Conservation (phyloP, 352 stramenopile species). For the Globisporangium cederbergense region DNA sequence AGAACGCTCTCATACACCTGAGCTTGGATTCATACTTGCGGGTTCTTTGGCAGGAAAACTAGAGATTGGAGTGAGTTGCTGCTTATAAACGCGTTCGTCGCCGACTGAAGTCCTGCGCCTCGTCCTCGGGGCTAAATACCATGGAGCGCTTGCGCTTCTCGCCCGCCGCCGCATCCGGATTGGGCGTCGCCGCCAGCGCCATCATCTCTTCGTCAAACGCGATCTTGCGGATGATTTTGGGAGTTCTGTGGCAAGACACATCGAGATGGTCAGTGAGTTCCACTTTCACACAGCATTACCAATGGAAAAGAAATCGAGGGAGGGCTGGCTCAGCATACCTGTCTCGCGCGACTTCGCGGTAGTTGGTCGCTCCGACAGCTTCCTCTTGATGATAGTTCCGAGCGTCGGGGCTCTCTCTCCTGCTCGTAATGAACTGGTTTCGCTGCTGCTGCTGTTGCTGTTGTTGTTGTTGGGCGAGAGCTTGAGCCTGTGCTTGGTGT, state of each 20-base stretch:
- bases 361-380: slow-evolving; percentile 7
- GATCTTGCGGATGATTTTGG: slow-evolving; percentile 34
- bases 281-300: neutral
- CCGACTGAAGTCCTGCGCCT: slow-evolving; percentile 20
- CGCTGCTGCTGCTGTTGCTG: slow-evolving; percentile 7
- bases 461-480: neutral
- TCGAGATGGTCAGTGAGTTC: neutral
- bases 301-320: neutral
- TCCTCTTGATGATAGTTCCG: neutral
- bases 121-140: slow-evolving; percentile 31
- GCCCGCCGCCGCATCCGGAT: slow-evolving; percentile 1
- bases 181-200: slow-evolving; percentile 24
- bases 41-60: neutral
- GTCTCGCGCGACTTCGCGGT: slow-evolving; percentile 12
- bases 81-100: slow-evolving; percentile 8
- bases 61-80: neutral
- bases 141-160: slow-evolving; percentile 32
- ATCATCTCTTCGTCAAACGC: slow-evolving; percentile 47
- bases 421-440: slow-evolving; percentile 7
- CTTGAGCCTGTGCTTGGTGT: neutral
- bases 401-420: slow-evolving; percentile 1
- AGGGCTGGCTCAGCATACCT: neutral
- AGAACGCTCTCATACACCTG: neutral
- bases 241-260: slow-evolving; percentile 19
- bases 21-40: neutral